Conservation (phyloP, 306 rosid genomes). For the Quercus agrifolia region DNA sequence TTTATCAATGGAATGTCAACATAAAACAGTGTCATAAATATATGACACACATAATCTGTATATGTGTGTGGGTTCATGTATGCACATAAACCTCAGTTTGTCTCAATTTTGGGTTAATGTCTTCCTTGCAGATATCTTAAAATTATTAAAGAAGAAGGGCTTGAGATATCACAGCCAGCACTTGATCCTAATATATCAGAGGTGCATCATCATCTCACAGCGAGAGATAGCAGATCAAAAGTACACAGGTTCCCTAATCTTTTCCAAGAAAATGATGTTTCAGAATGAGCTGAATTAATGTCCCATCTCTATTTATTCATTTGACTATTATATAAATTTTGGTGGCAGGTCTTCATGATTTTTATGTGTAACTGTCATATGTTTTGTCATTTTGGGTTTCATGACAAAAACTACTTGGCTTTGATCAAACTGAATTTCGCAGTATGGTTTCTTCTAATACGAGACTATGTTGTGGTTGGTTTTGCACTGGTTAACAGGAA, state of each 20-base stretch:
- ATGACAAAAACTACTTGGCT: neutral
- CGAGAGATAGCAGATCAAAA: slow-evolving; percentile 5
- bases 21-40: too few species aligned
- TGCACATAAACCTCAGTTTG: too few species aligned
- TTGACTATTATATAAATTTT: neutral
- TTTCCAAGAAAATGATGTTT: neutral
- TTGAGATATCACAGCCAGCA: slow-evolving; percentile 36
- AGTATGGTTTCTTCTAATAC: neutral
- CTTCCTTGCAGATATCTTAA: slow-evolving; percentile 11
- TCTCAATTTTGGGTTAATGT: neutral
- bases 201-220: slow-evolving; percentile 24
- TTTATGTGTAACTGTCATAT: neutral
- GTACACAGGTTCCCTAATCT: slow-evolving; percentile 15
- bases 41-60: too few species aligned
- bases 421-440: neutral
- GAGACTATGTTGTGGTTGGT: neutral
- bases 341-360: neutral
- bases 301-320: neutral
- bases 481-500: slow-evolving; percentile 11
- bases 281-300: neutral
- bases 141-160: slow-evolving; percentile 23
- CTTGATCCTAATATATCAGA: slow-evolving; percentile 20
- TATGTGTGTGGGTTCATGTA: too few species aligned
- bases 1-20: too few species aligned
- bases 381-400: neutral